Conservation (phyloP, 495 filamentous ascomycete species). For the Staphylotrichum longicolle region DNA sequence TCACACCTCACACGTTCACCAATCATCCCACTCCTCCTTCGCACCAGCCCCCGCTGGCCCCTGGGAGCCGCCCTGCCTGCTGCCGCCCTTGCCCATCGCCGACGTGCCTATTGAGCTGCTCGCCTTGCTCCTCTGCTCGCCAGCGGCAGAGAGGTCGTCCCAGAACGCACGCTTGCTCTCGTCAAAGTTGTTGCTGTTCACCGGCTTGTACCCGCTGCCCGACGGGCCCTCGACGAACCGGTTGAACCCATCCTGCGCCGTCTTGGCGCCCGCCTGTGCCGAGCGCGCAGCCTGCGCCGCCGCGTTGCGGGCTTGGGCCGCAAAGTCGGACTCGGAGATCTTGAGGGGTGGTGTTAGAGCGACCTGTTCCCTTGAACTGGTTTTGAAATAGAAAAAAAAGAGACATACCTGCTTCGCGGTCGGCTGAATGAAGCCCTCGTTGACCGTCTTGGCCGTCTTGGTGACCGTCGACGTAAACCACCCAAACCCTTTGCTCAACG, state of each 20-base stretch:
- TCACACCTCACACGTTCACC: constrained; percentile 44
- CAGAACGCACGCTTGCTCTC: constrained; percentile 83
- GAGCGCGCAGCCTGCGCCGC: constrained; percentile 64
- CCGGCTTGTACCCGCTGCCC: constrained; percentile 32
- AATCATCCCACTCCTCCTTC: constrained; percentile 66
- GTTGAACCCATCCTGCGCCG: constrained; percentile 66
- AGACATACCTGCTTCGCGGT: constrained; percentile 74
- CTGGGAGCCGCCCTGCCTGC: constrained; percentile 26
- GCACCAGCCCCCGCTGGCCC: constrained; percentile 34
- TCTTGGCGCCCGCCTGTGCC: constrained; percentile 60
- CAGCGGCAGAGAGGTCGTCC: constrained; percentile 68
- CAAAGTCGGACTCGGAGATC: constrained; percentile 84
- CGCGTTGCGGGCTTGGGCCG: constrained; percentile 71
- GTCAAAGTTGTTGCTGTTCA: constrained; percentile 39
- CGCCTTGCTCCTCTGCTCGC: constrained; percentile 43
- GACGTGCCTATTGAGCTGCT: constrained; percentile 64
- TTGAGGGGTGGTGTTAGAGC: constrained; percentile 30
- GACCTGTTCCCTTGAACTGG: no score
- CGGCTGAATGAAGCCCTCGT: constrained; percentile 85
- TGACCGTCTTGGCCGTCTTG: constrained; percentile 83
- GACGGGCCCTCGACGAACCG: constrained; percentile 70
- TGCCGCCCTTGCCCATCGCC: constrained; percentile 62
- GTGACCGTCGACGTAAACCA: constrained; percentile 86
- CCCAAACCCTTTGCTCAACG: constrained; percentile 87
- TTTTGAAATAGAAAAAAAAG: no score